Evolutionary conservation across 2,329 filamentous ascomycete genomes (phyloP), one percentile per base, ranked within the genome.

Genomic region (Calonectria fujianensis): DNA sequence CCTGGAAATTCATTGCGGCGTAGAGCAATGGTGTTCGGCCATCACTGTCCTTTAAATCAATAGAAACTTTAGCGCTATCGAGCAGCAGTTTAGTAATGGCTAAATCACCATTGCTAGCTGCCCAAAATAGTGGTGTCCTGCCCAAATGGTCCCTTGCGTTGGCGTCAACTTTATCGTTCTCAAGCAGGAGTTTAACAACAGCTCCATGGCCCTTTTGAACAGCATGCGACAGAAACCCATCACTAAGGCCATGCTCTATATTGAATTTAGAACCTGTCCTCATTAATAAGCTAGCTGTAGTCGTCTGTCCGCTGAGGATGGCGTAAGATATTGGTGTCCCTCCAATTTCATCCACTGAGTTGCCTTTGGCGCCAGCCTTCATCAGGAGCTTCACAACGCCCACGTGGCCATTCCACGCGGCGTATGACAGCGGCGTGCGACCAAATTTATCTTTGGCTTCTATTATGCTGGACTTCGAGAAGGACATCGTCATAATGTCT

Each of bases 241-340:
- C 8, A 6, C 29, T 18, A 3, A 32, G 8, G 14, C 31, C 51
- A 32, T 54, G 27, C 7, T 20, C 51, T 10, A 48, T 27, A 59
- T 6, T 48, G 16, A 6, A 41, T 18, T 11, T 64, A 41, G 20
- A 24, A 2, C 50, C 48, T 52, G n/a, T 39, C 31, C 54, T 64
- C 13, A 54, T 8, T 13, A 69, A 35, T 27, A 29, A 10, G 20
- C 50, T 37, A 7, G 18, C n/a, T 24, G 61, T 16, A 7, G 39
- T 45, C 16, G 67, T 13, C 9, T 66, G 39, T 20, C 72, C 72
- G 27, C 18, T 48, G 39, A 41, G 41, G 35, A 74, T 11, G 6
- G 61, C 72, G 29, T 74, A 74, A 7, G 68, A 67, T 48, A 74
- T n/a, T 20, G 68, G 72, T 3, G 69, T 67, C 3, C 61, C 72